These are phyloP conservation scores for Candida railenensis DNA, from an alignment of 805 yeast species.

Conservation along the genomic window DNA sequence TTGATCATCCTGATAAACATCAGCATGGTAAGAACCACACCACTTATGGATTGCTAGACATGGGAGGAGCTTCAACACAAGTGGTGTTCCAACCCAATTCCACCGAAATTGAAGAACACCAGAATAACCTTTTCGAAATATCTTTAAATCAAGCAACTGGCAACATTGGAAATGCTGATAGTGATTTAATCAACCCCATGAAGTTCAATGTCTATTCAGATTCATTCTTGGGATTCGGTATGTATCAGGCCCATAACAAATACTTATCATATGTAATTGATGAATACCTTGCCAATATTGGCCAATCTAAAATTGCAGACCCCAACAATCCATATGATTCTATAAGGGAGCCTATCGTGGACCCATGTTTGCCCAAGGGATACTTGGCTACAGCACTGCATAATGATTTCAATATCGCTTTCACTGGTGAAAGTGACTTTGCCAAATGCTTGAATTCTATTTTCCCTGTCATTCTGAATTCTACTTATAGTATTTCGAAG, in stretches of 20 bases:
- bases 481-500: constrained; percentile 19
- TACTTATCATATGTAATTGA: constrained; percentile 40
- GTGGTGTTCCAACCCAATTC: constrained; percentile 60
- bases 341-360: constrained; percentile 33
- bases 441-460: constrained; percentile 46
- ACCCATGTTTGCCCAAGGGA: constrained; percentile 60
- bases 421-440: constrained; percentile 55
- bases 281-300: constrained; percentile 15
- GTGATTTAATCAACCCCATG: constrained; percentile 18
- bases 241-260: constrained; percentile 51
- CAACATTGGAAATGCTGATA: not conserved
- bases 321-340: constrained; percentile 10
- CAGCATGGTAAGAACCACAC: constrained; percentile 44
- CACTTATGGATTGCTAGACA: constrained; percentile 57
- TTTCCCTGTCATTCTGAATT: constrained; percentile 43
- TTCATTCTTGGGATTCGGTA: constrained; percentile 61
- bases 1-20: constrained; percentile 35
- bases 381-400: constrained; percentile 21
- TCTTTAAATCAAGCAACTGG: constrained; percentile 37
- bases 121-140: constrained; percentile 45
- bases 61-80: constrained; percentile 69
- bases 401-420: constrained; percentile 28
- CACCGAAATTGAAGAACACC: constrained; percentile 44
- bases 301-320: constrained; percentile 9
- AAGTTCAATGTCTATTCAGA: constrained; percentile 49